Conservation (phyloP, 2,329 filamentous ascomycete species). For the Cercospora canescens region DNA sequence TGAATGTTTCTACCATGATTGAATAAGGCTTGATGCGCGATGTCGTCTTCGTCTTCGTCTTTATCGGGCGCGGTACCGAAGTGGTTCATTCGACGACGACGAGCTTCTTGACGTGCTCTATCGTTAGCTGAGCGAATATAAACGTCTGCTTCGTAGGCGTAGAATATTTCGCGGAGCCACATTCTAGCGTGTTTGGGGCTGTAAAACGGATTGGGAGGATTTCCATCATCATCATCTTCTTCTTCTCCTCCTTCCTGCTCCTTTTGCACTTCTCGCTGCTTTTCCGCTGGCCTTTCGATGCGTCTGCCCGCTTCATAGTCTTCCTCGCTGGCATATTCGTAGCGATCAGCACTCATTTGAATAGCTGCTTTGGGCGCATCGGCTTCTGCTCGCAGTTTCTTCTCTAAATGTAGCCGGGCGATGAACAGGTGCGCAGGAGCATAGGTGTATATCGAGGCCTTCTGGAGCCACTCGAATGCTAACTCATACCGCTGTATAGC, state of each 20-base stretch:
- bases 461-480: constrained; percentile 31
- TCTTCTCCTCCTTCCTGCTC: too few relatives aligned
- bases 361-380: constrained; percentile 27
- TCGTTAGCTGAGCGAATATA: background rate
- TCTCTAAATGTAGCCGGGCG: constrained; percentile 28
- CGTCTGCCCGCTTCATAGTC: constrained; percentile 18
- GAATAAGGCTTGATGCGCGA: constrained; percentile 6
- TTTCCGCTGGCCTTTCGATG: background rate
- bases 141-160: constrained; percentile 22
- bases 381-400: constrained; percentile 27
- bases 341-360: constrained; percentile 25
- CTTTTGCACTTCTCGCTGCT: constrained; percentile 17
- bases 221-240: too few relatives aligned
- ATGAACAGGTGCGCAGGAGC: constrained; percentile 31
- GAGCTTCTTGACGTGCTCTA: background rate
- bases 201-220: constrained; percentile 28
- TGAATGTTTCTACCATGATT: constrained; percentile 7
- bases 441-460: constrained; percentile 24
- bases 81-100: background rate
- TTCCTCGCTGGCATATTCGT: constrained; percentile 27
- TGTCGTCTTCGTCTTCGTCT: constrained; percentile 8
- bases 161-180: constrained; percentile 29
- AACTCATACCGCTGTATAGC: constrained; percentile 27
- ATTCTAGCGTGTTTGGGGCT: constrained; percentile 20
- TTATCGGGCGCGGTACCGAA: background rate